Base-by-base conservation (phyloP, 2,329 filamentous ascomycete genomes). In the Aspergillus versicolor region DNA sequence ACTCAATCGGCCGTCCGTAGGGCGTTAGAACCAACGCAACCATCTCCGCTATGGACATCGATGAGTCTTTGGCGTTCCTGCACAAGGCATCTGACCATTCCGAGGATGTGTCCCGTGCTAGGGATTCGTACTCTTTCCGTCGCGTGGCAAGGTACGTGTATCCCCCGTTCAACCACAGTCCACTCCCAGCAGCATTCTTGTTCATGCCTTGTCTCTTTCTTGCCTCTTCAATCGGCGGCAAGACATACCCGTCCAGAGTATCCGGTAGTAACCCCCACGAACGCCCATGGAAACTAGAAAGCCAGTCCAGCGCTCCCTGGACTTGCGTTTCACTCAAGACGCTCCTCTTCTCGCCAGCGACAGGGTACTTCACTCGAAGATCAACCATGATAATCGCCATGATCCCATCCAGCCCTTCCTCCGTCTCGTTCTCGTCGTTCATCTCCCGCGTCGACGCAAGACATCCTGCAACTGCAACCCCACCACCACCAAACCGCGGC, bases 71-170 rank as follows among this genome's bases (percentile, higher is more conserved):
- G 3, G 66, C 58, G 0, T 73, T 67, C 0, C 62, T 57, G 42
- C 84, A 85, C 7, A 88, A 74, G 0, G 74, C 67, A 1, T 68
- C 61, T 0, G 76, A 81, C 85, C 86, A 89, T 65, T 86, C 84
- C 0, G 81, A 82, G 15, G 75, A 70, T 0, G 65, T 58, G 47
- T 85, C 82, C 0, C 69, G 61, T 0, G 65, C 71, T 0, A 89
- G 77, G 0, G 69, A 72, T 0, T 66, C 67, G 57, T 84, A 87
- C 66, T 89, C 87, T 17, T 69, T 79, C 7, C 75, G 75, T 5
- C 87, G 79, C 0, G 87, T 89, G 0, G 84, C 82, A 0, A 89
- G 82, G 62, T 89, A 89, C 0, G 86, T 88, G 64, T 89, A 89
- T 0, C 87, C 86, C 1, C 87, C 87, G 43, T 88, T 87, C 6